phyloP scores from a whole-genome alignment of 2,329 filamentous ascomycete genomes.

The Monilinia vaccinii-corymbosi region DNA sequence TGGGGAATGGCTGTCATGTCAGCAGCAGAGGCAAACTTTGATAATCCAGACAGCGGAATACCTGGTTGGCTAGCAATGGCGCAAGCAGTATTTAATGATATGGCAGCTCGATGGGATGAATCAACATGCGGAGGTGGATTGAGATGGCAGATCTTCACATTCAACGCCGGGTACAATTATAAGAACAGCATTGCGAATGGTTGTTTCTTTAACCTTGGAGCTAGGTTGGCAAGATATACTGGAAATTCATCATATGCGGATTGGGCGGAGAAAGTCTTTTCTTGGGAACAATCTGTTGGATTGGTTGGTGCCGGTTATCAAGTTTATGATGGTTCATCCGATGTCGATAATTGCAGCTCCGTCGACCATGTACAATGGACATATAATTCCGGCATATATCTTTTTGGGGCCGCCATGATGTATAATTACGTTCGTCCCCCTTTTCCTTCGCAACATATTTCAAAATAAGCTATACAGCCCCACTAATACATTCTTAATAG shows the following conservation, averaged over 20 bases:
- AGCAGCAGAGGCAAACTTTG: slow-evolving; percentile 58
- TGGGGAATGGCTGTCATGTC: slow-evolving; percentile 64
- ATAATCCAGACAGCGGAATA: slow-evolving; percentile 41
- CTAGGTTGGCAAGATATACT: slow-evolving; percentile 66
- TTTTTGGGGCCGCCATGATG: slow-evolving; percentile 45
- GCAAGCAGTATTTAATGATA: slow-evolving; percentile 63
- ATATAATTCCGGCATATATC: slow-evolving; percentile 58
- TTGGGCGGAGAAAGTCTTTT: slow-evolving; percentile 66
- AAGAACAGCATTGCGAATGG: slow-evolving; percentile 57
- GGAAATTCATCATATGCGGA: slow-evolving; percentile 66
- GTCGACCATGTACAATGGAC: slow-evolving; percentile 55
- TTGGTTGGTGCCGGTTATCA: slow-evolving; percentile 46
- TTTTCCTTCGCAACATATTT: not conserved
- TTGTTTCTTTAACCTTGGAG: slow-evolving; percentile 51
- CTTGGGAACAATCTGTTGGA: slow-evolving; percentile 51
- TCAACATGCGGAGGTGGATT: slow-evolving; percentile 63
- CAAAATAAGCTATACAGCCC: not conserved
- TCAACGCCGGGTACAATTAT: slow-evolving; percentile 73
- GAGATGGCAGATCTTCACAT: slow-evolving; percentile 76
- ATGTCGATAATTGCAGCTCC: slow-evolving; percentile 45
- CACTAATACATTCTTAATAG: slow-evolving; percentile 13
- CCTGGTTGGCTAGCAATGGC: slow-evolving; percentile 63
- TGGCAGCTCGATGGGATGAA: slow-evolving; percentile 62
- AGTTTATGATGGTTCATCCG: slow-evolving; percentile 53
- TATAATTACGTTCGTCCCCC: slow-evolving; percentile 35